A percentile compares a stretch with the other conserved stretches of the same genome.
phyloP scores from a whole-genome alignment of 1,284 basidiomycete species.

The Apiotrichum montevideense region DNA sequence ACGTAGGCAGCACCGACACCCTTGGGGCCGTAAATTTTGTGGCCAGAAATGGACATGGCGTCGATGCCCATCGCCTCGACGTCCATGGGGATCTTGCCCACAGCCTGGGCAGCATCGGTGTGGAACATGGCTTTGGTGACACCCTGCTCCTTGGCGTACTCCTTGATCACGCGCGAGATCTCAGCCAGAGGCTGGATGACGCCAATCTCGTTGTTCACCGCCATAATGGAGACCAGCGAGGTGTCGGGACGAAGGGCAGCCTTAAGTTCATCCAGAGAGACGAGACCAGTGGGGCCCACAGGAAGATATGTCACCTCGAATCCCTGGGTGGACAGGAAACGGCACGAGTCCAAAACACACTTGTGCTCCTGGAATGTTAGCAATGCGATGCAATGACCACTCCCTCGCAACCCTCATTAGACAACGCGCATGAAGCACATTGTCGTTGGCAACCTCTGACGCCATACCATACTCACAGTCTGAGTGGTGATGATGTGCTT shows the following conservation, averaged over 20 bases:
- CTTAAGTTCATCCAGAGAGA: constrained; percentile 70
- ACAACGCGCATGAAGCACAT: no score
- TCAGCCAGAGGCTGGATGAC: constrained; percentile 97
- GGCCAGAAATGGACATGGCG: constrained; percentile 90
- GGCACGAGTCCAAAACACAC: constrained; percentile 96
- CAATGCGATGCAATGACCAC: no score
- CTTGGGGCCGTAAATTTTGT: constrained; percentile 98
- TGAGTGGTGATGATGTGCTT: constrained; percentile 86
- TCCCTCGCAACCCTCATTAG: no score
- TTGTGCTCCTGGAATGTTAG: constrained; percentile 79
- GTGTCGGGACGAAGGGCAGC: constrained; percentile 79
- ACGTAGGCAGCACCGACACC: constrained; percentile 94
- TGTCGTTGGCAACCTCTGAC: background rate
- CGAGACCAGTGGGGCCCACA: constrained; percentile 77
- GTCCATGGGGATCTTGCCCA: constrained; percentile 82
- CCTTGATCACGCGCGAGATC: constrained; percentile 72
- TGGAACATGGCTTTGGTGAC: constrained; percentile 90
- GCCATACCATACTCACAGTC: constrained; percentile 55
- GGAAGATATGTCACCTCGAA: constrained; percentile 98
- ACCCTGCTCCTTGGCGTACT: constrained; percentile 51
- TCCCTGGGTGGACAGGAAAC: constrained; percentile 90
- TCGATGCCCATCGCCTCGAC: constrained; percentile 96
- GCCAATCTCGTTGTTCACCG: constrained; percentile 99
- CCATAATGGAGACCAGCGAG: constrained; percentile 90
- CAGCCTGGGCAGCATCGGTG: constrained; percentile 95